Conservation (phyloP, 2,329 filamentous ascomycete genomes). For the Aulographum hederae region DNA sequence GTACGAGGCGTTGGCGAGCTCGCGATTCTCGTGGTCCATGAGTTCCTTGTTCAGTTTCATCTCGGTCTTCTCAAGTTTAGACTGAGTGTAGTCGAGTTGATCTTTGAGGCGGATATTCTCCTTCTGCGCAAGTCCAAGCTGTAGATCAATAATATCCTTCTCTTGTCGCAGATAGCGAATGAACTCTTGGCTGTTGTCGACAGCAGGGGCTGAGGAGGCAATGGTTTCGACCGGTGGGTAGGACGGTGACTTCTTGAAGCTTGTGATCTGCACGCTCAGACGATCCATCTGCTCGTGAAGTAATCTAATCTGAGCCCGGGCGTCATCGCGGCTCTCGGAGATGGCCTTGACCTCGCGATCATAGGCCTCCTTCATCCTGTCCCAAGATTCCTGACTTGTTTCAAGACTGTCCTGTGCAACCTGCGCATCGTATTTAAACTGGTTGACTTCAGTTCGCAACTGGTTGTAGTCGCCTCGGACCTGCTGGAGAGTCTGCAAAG, state of each 20-base stretch:
- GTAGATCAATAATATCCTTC: constrained; percentile 96
- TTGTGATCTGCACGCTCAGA: constrained; percentile 60
- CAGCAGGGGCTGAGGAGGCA: constrained; percentile 33
- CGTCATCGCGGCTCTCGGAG: constrained; percentile 62
- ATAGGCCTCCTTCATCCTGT: constrained; percentile 59
- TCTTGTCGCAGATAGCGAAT: constrained; percentile 83
- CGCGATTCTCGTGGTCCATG: constrained; percentile 52
- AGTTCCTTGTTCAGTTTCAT: constrained; percentile 86
- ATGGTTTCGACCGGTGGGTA: constrained; percentile 31
- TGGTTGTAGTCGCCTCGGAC: constrained; percentile 67
- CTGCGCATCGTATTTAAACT: constrained; percentile 64
- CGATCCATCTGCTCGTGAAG: constrained; percentile 78
- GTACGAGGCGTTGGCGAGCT: constrained; percentile 58
- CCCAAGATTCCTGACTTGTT: constrained; percentile 77
- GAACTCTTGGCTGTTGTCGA: constrained; percentile 71
- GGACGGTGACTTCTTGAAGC: constrained; percentile 53
- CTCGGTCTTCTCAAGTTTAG: constrained; percentile 73
- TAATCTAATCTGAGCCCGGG: constrained; percentile 75
- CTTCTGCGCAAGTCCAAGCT: constrained; percentile 74
- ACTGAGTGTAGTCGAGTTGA: constrained; percentile 71
- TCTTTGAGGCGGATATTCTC: constrained; percentile 80
- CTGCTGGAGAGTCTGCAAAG: constrained; percentile 66
- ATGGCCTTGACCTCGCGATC: constrained; percentile 72
- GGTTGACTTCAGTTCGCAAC: constrained; percentile 60
- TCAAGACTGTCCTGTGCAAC: constrained; percentile 62